A percentile compares a stretch with the other conserved stretches of the same genome.
Conservation (phyloP, 805 yeast species). For the Clavispora santaluciae region DNA sequence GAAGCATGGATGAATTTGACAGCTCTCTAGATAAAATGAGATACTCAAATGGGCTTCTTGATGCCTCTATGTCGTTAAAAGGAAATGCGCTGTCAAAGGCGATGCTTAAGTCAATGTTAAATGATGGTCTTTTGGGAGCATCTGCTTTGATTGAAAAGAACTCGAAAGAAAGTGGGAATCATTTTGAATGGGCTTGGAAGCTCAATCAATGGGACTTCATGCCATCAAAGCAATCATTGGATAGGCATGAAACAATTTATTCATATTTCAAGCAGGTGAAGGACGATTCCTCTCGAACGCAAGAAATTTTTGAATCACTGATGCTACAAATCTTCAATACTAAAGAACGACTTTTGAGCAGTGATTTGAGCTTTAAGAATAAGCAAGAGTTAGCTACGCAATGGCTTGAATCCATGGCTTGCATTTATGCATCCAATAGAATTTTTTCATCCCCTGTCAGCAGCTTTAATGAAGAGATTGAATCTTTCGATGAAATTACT, state of each 20-base stretch:
- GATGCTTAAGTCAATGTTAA: slow-evolving; percentile 35
- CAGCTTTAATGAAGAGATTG: slow-evolving; percentile 6
- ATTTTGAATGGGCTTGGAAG: slow-evolving; percentile 71
- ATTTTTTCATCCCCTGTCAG: slow-evolving; percentile 15
- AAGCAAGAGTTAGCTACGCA: slow-evolving; percentile 14
- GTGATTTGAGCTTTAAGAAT: slow-evolving; percentile 4
- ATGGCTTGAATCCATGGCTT: slow-evolving; percentile 27
- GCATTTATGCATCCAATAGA: slow-evolving; percentile 11
- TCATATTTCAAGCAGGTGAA: slow-evolving; percentile 44
- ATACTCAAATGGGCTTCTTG: slow-evolving; percentile 55
- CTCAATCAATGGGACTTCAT: slow-evolving; percentile 76
- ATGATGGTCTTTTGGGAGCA: slow-evolving; percentile 55
- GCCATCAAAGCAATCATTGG: slow-evolving; percentile 25
- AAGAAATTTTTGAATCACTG: slow-evolving; percentile 15
- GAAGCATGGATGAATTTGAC: slow-evolving; percentile 29
- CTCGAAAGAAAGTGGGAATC: slow-evolving; percentile 13
- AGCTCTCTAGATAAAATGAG: slow-evolving; percentile 37
- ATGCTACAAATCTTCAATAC: slow-evolving; percentile 16
- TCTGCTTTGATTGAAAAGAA: slow-evolving; percentile 41
- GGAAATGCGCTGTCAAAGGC: slow-evolving; percentile 3
- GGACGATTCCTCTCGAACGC: slow-evolving; percentile 24
- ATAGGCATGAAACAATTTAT: slow-evolving; percentile 48
- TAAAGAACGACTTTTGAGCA: slow-evolving; percentile 7
- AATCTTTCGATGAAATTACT: slow-evolving; percentile 2
- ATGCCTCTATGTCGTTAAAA: slow-evolving; percentile 30